These are phyloP conservation scores for Fraxinus quadrangulata DNA, from an alignment of 257 asterid species.

Conservation along the genomic window DNA sequence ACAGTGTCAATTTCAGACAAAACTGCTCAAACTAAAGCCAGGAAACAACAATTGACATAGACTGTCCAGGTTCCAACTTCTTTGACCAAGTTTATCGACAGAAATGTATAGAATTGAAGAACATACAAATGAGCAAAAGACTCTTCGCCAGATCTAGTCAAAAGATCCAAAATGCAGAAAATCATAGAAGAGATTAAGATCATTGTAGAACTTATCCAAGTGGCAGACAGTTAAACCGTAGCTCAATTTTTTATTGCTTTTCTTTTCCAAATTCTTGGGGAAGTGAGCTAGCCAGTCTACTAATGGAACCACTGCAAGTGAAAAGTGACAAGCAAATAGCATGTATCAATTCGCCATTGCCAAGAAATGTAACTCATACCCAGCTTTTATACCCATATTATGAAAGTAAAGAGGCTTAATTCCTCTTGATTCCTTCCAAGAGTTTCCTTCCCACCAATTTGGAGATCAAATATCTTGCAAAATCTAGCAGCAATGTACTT, in stretches of 20 bases:
- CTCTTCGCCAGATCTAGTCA: background rate
- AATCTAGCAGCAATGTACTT: background rate
- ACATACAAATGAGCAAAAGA: background rate
- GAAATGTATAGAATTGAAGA: background rate
- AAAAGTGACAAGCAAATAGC: background rate
- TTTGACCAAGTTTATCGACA: background rate
- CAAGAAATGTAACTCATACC: background rate
- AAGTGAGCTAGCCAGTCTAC: background rate
- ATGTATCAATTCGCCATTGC: background rate
- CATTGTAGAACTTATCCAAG: background rate
- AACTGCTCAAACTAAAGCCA: background rate
- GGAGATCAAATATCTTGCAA: background rate
- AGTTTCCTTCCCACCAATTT: background rate
- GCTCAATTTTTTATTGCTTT: background rate
- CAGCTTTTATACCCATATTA: background rate
- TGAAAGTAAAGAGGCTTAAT: background rate
- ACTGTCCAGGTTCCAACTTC: background rate
- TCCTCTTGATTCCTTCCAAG: background rate
- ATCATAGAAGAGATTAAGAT: background rate
- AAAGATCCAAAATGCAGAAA: background rate
- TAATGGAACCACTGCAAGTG: conserved; percentile 3
- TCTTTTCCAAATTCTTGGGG: background rate
- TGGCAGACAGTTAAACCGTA: background rate
- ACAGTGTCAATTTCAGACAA: background rate
- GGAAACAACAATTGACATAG: background rate